These are phyloP conservation scores for Pseudopithomyces chartarum DNA, from an alignment of 2,329 filamentous ascomycete species.

Conservation along the genomic window DNA sequence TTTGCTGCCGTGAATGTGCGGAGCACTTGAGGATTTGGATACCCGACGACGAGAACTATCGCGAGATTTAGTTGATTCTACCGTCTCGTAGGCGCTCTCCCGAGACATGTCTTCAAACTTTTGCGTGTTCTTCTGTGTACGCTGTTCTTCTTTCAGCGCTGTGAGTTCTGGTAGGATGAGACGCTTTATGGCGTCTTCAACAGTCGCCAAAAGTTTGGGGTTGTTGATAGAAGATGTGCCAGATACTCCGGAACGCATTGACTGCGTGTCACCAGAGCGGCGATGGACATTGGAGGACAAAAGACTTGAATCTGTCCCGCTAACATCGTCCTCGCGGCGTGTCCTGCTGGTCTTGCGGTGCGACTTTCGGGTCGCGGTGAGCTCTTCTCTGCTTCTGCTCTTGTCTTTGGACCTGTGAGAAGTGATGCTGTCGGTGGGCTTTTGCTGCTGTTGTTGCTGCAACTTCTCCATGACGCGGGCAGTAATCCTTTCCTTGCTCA, in stretches of 20 bases:
- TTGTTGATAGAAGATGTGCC: constrained; percentile 81
- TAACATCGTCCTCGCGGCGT: constrained; percentile 48
- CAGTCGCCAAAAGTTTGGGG: constrained; percentile 85
- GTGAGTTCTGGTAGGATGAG: constrained; percentile 91
- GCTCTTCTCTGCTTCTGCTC: constrained; percentile 34
- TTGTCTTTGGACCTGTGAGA: constrained; percentile 24
- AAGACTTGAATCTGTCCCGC: constrained; percentile 66
- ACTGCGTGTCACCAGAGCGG: constrained; percentile 62
- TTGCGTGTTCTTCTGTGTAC: constrained; percentile 71
- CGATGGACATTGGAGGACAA: constrained; percentile 64
- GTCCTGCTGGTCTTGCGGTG: constrained; percentile 50
- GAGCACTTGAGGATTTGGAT: constrained; percentile 66
- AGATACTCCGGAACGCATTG: constrained; percentile 60
- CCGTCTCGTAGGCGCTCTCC: constrained; percentile 59
- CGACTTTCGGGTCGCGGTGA: constrained; percentile 38
- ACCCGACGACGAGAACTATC: constrained; percentile 57
- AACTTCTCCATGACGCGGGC: constrained; percentile 73
- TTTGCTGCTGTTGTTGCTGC: constrained; percentile 48
- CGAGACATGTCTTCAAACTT: constrained; percentile 67
- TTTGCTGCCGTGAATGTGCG: constrained; percentile 59
- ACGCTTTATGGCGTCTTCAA: constrained; percentile 89
- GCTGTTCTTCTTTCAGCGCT: constrained; percentile 87
- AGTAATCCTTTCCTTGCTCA: constrained; percentile 69
- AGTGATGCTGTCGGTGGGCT: constrained; percentile 49
- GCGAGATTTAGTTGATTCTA: constrained; percentile 58